phyloP scores from a whole-genome alignment of 1,284 basidiomycete species.

The Pseudozyma pruni region DNA sequence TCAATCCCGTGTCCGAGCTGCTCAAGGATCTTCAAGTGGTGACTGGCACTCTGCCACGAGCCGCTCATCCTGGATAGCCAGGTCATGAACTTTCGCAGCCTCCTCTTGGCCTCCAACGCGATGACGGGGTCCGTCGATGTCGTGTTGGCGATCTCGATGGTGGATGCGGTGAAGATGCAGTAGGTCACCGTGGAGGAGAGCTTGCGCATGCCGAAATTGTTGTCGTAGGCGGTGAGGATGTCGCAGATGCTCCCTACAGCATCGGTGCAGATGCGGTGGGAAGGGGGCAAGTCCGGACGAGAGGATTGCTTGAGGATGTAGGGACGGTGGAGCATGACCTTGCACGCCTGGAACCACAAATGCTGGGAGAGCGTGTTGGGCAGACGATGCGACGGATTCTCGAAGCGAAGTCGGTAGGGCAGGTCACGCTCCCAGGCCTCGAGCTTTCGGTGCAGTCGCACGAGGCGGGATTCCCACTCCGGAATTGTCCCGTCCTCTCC shows the following conservation, averaged over 20 bases:
- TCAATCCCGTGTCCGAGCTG: conserved; percentile 48
- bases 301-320: conserved; percentile 54
- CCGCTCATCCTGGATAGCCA: conserved; percentile 48
- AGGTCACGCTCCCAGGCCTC: conserved; percentile 36
- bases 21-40: conserved; percentile 51
- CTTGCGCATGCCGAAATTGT: conserved; percentile 51
- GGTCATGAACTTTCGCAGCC: conserved; percentile 46
- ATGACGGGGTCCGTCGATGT: conserved; percentile 43
- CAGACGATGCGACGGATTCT: conserved; percentile 33
- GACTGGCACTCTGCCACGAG: conserved; percentile 41
- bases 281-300: conserved; percentile 35
- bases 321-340: conserved; percentile 50
- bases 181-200: conserved; percentile 50
- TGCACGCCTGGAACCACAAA: conserved; percentile 47
- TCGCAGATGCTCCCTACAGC: conserved; percentile 45
- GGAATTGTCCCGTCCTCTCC: conserved; percentile 5
- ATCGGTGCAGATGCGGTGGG: conserved; percentile 54
- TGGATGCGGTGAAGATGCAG: conserved; percentile 56
- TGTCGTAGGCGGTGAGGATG: conserved; percentile 48
- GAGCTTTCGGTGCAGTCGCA: conserved; percentile 27
- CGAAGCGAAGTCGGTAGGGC: conserved; percentile 34
- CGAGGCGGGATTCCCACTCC: conserved; percentile 33
- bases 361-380: conserved; percentile 44
- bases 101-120: conserved; percentile 47
- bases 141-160: conserved; percentile 59